These are phyloP conservation scores for Quambalaria eucalypti DNA, from an alignment of 1,284 basidiomycete genomes.

Conservation along the genomic window DNA sequence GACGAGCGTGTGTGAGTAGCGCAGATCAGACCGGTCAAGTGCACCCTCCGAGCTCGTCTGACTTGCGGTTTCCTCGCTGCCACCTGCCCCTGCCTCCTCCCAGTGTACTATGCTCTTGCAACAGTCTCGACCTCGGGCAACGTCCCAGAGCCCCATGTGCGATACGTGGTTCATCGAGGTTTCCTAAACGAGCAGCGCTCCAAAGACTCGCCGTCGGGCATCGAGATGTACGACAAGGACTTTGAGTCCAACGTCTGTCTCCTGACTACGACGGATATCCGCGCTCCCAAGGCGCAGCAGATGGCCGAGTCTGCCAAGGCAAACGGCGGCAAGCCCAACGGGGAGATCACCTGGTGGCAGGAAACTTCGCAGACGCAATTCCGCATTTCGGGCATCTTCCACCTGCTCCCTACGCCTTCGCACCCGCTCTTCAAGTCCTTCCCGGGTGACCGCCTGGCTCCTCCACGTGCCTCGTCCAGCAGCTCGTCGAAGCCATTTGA, in stretches of 20 bases:
- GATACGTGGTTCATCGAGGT: slow-evolving; percentile 48
- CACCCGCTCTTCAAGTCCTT: slow-evolving; percentile 22
- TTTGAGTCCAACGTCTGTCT: slow-evolving; percentile 37
- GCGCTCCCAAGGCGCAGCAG: slow-evolving; percentile 46
- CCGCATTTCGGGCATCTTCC: slow-evolving; percentile 42
- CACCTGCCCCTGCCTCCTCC: neutral
- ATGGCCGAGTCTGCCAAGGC: slow-evolving; percentile 19
- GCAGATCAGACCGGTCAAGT: too few relatives aligned
- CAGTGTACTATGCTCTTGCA: slow-evolving; percentile 42
- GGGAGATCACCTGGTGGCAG: slow-evolving; percentile 48
- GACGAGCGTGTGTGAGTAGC: slow-evolving; percentile 12
- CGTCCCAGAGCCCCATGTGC: neutral
- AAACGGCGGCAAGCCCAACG: slow-evolving; percentile 19
- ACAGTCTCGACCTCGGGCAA: slow-evolving; percentile 13
- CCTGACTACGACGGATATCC: slow-evolving; percentile 46
- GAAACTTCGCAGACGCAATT: slow-evolving; percentile 31
- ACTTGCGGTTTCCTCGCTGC: neutral
- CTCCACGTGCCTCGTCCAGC: slow-evolving; percentile 14
- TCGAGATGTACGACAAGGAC: slow-evolving; percentile 19
- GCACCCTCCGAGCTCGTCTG: neutral
- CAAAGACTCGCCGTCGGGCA: slow-evolving; percentile 21
- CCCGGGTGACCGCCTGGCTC: slow-evolving; percentile 18
- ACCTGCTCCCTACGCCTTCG: slow-evolving; percentile 32
- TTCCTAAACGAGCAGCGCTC: slow-evolving; percentile 46
- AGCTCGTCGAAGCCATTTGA: slow-evolving; percentile 26